Percentiles rank a stretch among this genome's conserved stretches.
These are phyloP conservation scores for Simplicillium sp. DNA, from an alignment of 2,329 filamentous ascomycete species.

Conservation along the genomic window DNA sequence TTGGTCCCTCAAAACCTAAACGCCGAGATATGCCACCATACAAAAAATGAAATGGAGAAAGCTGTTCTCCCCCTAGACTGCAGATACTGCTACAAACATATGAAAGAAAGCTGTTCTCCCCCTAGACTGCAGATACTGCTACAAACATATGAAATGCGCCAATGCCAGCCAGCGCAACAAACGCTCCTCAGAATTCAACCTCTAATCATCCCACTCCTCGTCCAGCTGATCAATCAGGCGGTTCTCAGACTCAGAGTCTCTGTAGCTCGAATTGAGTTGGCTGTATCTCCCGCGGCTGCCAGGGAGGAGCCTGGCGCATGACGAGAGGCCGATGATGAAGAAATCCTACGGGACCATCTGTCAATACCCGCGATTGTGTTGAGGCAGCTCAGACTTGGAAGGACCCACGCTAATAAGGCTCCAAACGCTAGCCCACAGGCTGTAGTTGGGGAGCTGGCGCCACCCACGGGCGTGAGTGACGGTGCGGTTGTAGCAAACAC, in stretches of 20 bases:
- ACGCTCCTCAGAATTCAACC: not conserved
- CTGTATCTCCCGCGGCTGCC: slow-evolving; percentile 54
- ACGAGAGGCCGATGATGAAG: slow-evolving; percentile 59
- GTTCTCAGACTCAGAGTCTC: slow-evolving; percentile 73
- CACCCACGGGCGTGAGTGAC: slow-evolving; percentile 91
- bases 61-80: too few relatives aligned
- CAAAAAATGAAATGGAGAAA: too few relatives aligned
- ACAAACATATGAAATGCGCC: not conserved
- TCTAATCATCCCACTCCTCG: slow-evolving; percentile 86
- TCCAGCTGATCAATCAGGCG: slow-evolving; percentile 90
- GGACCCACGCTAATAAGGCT: slow-evolving; percentile 61
- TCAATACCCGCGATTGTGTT: slow-evolving; percentile 14
- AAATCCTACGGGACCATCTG: slow-evolving; percentile 40
- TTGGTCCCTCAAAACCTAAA: too few relatives aligned
- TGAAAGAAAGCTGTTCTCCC: too few relatives aligned
- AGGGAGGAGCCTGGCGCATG: slow-evolving; percentile 58
- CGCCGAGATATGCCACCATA: too few relatives aligned
- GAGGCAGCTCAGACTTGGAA: slow-evolving; percentile 19
- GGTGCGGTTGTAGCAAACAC: slow-evolving; percentile 90
- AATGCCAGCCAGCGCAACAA: not conserved
- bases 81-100: not conserved
- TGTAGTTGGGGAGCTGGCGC: slow-evolving; percentile 92
- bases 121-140: not conserved
- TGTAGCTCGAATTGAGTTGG: slow-evolving; percentile 46
- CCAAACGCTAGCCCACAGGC: slow-evolving; percentile 81